A percentile compares a stretch with the other conserved stretches of the same genome.
phyloP scores from a whole-genome alignment of 2,329 filamentous ascomycete genomes.

The Fusarium sp. region DNA sequence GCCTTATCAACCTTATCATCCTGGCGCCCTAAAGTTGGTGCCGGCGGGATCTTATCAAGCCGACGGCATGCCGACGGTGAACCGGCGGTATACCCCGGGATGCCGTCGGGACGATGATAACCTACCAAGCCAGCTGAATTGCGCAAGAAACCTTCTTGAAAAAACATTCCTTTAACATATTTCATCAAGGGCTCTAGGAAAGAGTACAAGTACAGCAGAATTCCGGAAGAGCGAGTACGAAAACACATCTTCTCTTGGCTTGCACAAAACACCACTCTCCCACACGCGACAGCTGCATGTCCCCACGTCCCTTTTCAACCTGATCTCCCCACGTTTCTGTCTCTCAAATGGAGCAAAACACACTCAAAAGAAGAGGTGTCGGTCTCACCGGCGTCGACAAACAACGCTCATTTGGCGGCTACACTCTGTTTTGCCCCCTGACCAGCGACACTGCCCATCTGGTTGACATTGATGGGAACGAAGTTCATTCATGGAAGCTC shows the following conservation, averaged over 20 bases:
- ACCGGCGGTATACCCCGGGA: conserved; percentile 18
- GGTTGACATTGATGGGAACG: conserved; percentile 44
- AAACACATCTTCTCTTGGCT: not conserved
- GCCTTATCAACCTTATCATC: not conserved
- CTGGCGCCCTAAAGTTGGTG: conserved; percentile 1
- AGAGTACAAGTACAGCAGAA: not conserved
- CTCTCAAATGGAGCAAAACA: conserved; percentile 46
- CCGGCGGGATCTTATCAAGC: conserved; percentile 11
- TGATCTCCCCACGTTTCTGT: not conserved
- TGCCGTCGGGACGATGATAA: not conserved
- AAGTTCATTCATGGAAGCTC: conserved; percentile 46
- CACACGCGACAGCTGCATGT: not conserved
- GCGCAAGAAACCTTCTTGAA: not conserved
- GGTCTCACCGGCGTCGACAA: conserved; percentile 46
- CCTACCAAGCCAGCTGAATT: not conserved
- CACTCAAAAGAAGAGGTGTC: conserved; percentile 44
- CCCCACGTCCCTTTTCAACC: no score
- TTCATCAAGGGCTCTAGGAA: not conserved
- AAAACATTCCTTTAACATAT: not conserved
- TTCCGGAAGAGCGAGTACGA: not conserved
- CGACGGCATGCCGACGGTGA: conserved; percentile 35
- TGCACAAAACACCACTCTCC: not conserved
- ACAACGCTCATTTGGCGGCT: conserved; percentile 41
- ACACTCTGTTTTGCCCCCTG: conserved; percentile 46
- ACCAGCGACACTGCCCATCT: conserved; percentile 43